These are phyloP conservation scores for Penicillium sp. DNA, from an alignment of 2,329 filamentous ascomycete genomes.

Conservation along the genomic window DNA sequence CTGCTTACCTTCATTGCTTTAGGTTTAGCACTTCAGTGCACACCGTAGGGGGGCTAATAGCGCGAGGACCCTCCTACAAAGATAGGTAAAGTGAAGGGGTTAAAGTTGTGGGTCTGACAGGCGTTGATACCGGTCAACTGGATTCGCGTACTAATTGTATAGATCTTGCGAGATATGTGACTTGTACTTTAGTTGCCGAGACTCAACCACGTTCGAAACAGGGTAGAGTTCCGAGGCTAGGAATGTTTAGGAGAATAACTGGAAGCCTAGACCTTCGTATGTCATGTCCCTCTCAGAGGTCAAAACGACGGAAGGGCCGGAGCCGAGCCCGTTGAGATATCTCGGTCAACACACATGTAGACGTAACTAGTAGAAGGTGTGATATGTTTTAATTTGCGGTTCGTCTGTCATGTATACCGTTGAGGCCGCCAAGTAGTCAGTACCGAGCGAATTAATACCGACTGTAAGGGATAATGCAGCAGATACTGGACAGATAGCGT, in stretches of 20 bases:
- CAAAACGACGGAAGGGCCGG: not conserved
- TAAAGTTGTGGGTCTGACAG: conserved; percentile 11
- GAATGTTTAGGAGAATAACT: not conserved
- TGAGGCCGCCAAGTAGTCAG: not conserved
- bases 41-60: not conserved
- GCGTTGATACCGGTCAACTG: not conserved
- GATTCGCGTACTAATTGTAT: not conserved
- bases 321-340: not conserved
- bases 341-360: not conserved
- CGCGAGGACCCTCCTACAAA: conserved; percentile 10
- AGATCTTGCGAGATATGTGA: not conserved
- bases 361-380: not conserved
- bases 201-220: not conserved
- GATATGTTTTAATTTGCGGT: not conserved
- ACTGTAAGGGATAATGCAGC: too few relatives aligned
- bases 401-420: not conserved
- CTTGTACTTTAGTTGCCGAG: not conserved
- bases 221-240: not conserved
- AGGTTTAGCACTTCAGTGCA: conserved; percentile 6
- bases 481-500: too few relatives aligned
- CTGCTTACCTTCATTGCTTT: conserved; percentile 3
- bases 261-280: not conserved
- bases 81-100: not conserved
- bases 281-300: not conserved
- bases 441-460: too few relatives aligned